phyloP scores from a whole-genome alignment of 2,329 filamentous ascomycete genomes.

The Calcarisporium arbuscula region DNA sequence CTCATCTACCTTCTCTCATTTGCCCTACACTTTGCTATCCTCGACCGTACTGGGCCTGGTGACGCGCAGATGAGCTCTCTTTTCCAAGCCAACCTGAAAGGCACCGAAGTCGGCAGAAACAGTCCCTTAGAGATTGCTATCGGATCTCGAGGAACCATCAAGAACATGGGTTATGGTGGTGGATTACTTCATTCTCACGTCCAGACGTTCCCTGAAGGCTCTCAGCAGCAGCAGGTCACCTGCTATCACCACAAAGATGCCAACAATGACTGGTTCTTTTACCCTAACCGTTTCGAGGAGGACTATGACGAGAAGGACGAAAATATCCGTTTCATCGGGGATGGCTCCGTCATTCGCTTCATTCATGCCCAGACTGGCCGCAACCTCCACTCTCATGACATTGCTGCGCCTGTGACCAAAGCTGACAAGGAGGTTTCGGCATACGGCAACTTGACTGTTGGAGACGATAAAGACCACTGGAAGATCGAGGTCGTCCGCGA shows the following conservation, averaged over 20 bases:
- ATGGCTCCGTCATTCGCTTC: slow-evolving; percentile 74
- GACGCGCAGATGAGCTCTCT: slow-evolving; percentile 99
- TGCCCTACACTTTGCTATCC: slow-evolving; percentile 86
- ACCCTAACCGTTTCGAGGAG: slow-evolving; percentile 75
- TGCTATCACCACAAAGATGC: slow-evolving; percentile 99
- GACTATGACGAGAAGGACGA: slow-evolving; percentile 64
- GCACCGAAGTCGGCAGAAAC: slow-evolving; percentile 89
- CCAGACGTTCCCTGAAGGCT: slow-evolving; percentile 93
- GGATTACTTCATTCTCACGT: slow-evolving; percentile 94
- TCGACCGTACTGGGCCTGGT: slow-evolving; percentile 89
- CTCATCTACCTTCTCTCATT: slow-evolving; percentile 95
- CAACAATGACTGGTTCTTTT: slow-evolving; percentile 99
- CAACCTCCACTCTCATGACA: slow-evolving; percentile 91
- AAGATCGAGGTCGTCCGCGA: slow-evolving; percentile 86
- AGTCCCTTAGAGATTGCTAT: slow-evolving; percentile 88
- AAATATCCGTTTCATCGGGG: slow-evolving; percentile 67
- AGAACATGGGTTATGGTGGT: slow-evolving; percentile 99
- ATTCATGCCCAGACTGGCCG: slow-evolving; percentile 94
- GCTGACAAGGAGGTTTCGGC: slow-evolving; percentile 86
- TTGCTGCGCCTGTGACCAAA: slow-evolving; percentile 85
- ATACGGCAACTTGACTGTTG: slow-evolving; percentile 92
- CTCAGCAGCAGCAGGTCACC: slow-evolving; percentile 89
- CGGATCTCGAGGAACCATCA: slow-evolving; percentile 85
- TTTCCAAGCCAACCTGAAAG: slow-evolving; percentile 93
- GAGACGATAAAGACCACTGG: slow-evolving; percentile 98